Conservation (phyloP, 257 asterid genomes). For the Hygrophila difformis region DNA sequence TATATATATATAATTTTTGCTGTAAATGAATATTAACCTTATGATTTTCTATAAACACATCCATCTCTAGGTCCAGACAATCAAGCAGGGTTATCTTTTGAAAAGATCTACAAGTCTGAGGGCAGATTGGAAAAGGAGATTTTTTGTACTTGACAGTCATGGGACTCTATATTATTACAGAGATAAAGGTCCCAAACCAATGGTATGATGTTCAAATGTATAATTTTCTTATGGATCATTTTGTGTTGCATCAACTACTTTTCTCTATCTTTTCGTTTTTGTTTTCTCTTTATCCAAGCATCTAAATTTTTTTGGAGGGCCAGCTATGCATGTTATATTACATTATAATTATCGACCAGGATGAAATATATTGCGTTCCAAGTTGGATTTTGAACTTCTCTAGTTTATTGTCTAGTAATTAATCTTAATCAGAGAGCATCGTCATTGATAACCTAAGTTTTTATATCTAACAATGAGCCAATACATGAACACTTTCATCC, state of each 20-base stretch:
- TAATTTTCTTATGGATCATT: constrained; percentile 7
- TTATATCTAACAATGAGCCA: constrained; percentile 1
- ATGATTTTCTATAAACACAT: constrained; percentile 4
- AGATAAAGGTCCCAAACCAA: constrained; percentile 60
- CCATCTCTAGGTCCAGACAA: constrained; percentile 59
- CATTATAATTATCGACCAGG: constrained; percentile 7
- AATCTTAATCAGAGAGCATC: constrained; percentile 8
- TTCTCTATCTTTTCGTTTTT: not conserved
- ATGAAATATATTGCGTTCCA: constrained; percentile 5
- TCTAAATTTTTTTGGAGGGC: constrained; percentile 11
- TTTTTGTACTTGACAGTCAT: constrained; percentile 84
- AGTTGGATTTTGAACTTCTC: constrained; percentile 9
- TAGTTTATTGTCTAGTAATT: constrained; percentile 1
- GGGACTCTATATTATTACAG: constrained; percentile 84
- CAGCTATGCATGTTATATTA: not conserved
- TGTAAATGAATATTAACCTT: not conserved
- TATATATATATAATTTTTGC: constrained; percentile 4
- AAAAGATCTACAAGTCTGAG: constrained; percentile 89
- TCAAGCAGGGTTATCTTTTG: constrained; percentile 92
- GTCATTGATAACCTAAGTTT: constrained; percentile 6
- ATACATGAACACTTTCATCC: constrained; percentile 9
- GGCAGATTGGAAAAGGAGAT: constrained; percentile 98
- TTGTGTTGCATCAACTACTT: constrained; percentile 3
- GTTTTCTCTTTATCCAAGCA: constrained; percentile 5
- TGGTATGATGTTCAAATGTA: constrained; percentile 44